Evolutionary conservation across 306 rosid genomes (phyloP).

Genomic region (Sphenostylis stenocarpa): DNA sequence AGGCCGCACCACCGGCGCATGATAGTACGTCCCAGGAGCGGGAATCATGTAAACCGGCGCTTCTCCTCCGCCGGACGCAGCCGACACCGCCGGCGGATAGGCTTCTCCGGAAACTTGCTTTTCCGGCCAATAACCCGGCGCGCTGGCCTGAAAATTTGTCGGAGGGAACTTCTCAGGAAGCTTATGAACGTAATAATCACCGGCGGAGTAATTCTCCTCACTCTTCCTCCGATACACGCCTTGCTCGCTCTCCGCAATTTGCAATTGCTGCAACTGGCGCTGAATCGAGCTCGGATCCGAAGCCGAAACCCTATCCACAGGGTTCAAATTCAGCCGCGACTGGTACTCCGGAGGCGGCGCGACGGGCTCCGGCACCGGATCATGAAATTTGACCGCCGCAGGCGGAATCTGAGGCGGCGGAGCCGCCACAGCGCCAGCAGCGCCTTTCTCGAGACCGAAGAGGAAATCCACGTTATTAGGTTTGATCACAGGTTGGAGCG

Average conservation of each 20-base stretch:
- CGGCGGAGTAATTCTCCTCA: slow-evolving; percentile 59
- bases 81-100: slow-evolving; percentile 40
- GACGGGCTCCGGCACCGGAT: slow-evolving; percentile 51
- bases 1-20: slow-evolving; percentile 56
- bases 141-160: slow-evolving; percentile 30
- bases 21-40: slow-evolving; percentile 53
- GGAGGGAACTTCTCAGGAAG: slow-evolving; percentile 49
- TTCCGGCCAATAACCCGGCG: slow-evolving; percentile 64
- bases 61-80: slow-evolving; percentile 47
- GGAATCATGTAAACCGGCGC: slow-evolving; percentile 67
- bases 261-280: slow-evolving; percentile 67
- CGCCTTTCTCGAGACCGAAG: slow-evolving; percentile 56
- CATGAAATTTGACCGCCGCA: slow-evolving; percentile 36
- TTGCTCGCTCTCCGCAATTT: slow-evolving; percentile 63
- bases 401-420: slow-evolving; percentile 40
- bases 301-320: slow-evolving; percentile 44
- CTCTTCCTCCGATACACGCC: slow-evolving; percentile 55
- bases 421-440: background rate
- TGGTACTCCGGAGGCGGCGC: slow-evolving; percentile 45
- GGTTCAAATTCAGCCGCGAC: slow-evolving; percentile 1
- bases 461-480: slow-evolving; percentile 62
- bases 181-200: slow-evolving; percentile 65
- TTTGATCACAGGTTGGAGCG: slow-evolving; percentile 40
- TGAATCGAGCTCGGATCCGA: slow-evolving; percentile 57
- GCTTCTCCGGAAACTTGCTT: slow-evolving; percentile 52